Evolutionary conservation across 1,284 basidiomycete genomes (phyloP), one percentile per base, ranked within the genome.

Genomic region (Tilletia indica): DNA sequence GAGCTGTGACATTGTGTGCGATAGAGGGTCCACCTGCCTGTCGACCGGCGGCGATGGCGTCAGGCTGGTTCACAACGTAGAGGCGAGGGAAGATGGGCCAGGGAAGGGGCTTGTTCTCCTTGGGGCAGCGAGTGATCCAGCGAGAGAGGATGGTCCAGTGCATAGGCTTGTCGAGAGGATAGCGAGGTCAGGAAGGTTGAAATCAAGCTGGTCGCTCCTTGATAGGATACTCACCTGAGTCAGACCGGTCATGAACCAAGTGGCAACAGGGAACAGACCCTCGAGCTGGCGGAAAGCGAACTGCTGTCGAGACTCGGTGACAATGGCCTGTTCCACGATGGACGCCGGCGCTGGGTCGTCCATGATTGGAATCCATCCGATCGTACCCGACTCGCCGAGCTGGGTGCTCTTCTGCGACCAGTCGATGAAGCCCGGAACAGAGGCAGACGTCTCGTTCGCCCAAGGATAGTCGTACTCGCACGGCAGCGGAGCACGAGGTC

Each of bases 201-300:
- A 31, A 31, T 31, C 25, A 31, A 31, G 25, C 25, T 31, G 2
- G 1, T 31, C 2, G 25, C 25, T 31, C 25, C 25, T 31, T 0
- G 16, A 9, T 9, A 21, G 3, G 25, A 58, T 68, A 34, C 51
- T 38, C 25, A 51, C 66, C 51, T 68, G 68, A 3, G 68, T 68
- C 16, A 79, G 70, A 39, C 77, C 79, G 12, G 79, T 79, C 72
- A 77, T 78, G 68, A 80, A 80, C 76, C 77, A 79, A 47, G 73
- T 74, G 8, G 74, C 70, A 68, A 78, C 71, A 0, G 78, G 74
- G 71, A 74, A 74, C 14, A 79, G 69, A 2, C 78, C 77, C 42
- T 74, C 72, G 14, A 77, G 74, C 39, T 78, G 77, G 6, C 78
- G 73, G 70, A 79, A 79, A 8, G 73, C 63, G 31, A 69, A 72